Base-by-base conservation (phyloP, 352 stramenopile genomes). In the Globisporangium ultimum region DNA sequence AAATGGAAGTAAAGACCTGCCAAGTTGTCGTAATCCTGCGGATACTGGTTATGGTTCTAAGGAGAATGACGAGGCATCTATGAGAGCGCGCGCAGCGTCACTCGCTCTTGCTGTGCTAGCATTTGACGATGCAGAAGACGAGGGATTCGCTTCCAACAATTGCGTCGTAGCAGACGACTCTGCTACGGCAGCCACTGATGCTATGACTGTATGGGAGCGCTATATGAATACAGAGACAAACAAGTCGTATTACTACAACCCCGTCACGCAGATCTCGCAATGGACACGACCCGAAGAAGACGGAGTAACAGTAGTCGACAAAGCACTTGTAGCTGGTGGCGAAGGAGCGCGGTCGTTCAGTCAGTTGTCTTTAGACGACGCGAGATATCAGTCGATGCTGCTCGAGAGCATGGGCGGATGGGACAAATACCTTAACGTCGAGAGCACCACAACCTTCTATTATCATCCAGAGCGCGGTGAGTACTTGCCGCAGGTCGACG, bases 231-330 rank as follows among this genome's bases (percentile, higher is more conserved):
- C 43, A 17, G 48, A 58, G 47, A 81, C 61, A 22, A 73, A 67
- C 67, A 85, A 84, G 58, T 78, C 68, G 18, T 87, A 72, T 58
- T 88, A 87, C 53, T 83, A 70, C 69, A 80, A 85, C 53, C 60
- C 48, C 0, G 46, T 12, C 34, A 69, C 66, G 11, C 70, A 71
- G 41, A 51, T 70, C 45, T 84, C 77, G 2, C 73, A 72, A 48
- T 87, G 71, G 76, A 72, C 68, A 36, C 53, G 54, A 9, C 74
- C 76, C 15, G 48, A 61, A 13, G 43, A 51, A 20, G 59, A 42
- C 0, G 24, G 1, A 8, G 22, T 12, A 7, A 24, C 63, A 4
- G 43, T 64, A 4, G 2, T 64, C 36, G 38, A 70, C 18, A 61
- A 18, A 21, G 34, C 24, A 36, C 8, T 7, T 13, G 17, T 36